Conservation (phyloP, 176 grass and related monocot genomes). For the Phoenix roebelenii region DNA sequence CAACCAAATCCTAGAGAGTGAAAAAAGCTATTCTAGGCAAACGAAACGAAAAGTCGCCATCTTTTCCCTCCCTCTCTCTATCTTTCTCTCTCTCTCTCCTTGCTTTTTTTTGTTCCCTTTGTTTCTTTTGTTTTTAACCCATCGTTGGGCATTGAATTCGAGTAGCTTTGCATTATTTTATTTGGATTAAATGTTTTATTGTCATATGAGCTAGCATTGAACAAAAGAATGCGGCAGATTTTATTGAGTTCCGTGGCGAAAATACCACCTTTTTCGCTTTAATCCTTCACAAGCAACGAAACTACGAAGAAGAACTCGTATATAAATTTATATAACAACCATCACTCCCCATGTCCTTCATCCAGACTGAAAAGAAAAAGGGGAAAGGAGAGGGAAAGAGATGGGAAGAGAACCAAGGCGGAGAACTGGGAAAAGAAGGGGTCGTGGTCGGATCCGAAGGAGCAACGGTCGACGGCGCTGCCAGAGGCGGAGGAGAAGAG, state of each 20-base stretch:
- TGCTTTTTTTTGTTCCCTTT: not conserved
- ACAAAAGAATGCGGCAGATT: not conserved
- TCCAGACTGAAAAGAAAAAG: not conserved
- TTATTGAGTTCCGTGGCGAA: not conserved
- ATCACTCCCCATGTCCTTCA: too few species aligned
- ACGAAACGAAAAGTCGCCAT: not conserved
- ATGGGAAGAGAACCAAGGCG: not conserved
- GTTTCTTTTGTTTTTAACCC: not conserved
- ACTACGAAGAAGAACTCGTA: too few species aligned
- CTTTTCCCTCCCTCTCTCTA: not conserved
- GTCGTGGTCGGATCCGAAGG: slow-evolving; percentile 7
- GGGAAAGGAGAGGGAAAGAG: not conserved
- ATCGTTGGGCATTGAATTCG: not conserved
- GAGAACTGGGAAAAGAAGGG: not conserved
- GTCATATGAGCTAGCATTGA: not conserved
- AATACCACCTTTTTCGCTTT: too few species aligned
- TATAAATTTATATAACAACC: too few species aligned
- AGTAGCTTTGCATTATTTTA: slow-evolving; percentile 7
- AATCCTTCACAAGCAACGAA: too few species aligned
- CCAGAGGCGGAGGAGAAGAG: not conserved
- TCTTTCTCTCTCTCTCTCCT: not conserved
- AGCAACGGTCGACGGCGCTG: not conserved
- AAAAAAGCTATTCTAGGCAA: too few species aligned
- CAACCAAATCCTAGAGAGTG: not conserved
- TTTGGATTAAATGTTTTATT: not conserved